Base-by-base conservation (phyloP, 306 rosid genomes). In the Canavalia ensiformis region DNA sequence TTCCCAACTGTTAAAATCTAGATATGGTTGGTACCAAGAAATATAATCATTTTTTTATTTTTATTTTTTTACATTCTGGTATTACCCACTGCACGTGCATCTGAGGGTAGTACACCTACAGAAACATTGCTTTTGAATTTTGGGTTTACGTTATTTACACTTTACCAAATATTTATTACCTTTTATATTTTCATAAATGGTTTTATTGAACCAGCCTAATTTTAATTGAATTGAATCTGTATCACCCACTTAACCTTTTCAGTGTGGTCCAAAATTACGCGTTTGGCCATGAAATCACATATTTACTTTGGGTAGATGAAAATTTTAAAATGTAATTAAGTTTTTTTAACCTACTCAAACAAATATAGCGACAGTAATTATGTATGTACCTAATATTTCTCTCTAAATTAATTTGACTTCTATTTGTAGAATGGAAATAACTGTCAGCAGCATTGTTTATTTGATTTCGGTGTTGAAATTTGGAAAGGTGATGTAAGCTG, bases 221-320 rank as follows among this genome's bases (percentile, higher is more conserved):
- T 11, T 8, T 7, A 52, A 65, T 64, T 10, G 49, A 72, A n/a
- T 3, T 13, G 5, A 25, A 18, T 72, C 11, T 72, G 54, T 68
- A 11, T 44, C 9, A 7, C 28, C 28, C 31, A 67, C 4, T 73
- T 10, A 37, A 8, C 4, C 2, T 51, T 57, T 29, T 57, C 2
- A 75, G 50, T 31, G 70, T 75, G 72, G 80, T 60, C 60, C 80
- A 47, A 62, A 45, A 7, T 44, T n/a, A 54, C 4, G 29, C 45
- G 8, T 29, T 35, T 52, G 66, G 67, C 41, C 9, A 30, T n/a
- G 10, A 39, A 66, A 37, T 39, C 18, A 3, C 39, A 10, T 77
- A 52, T 65, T 50, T 28, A 66, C 13, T 37, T 28, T 41, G 9
- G 37, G 82, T 46, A 55, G 82, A 68, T 68, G 74, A 78, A 8